These are phyloP conservation scores for Penicillium arizonense DNA, from an alignment of 495 filamentous ascomycete species.

Conservation along the genomic window DNA sequence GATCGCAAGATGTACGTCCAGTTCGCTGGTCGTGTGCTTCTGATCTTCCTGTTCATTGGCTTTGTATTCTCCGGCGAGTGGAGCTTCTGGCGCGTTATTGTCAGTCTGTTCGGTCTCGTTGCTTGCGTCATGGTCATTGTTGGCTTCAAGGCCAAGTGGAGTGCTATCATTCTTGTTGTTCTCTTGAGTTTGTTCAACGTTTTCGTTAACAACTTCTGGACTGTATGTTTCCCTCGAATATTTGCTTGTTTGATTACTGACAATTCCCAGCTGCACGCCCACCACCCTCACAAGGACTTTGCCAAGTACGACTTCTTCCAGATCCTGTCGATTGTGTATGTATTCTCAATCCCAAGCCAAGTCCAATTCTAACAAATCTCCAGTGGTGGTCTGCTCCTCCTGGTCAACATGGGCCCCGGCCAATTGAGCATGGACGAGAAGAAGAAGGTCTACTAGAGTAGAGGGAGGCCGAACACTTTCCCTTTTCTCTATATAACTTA, in stretches of 20 bases:
- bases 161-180: conserved; percentile 88
- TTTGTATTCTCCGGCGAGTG: conserved; percentile 95
- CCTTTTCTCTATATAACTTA: conserved; percentile 16
- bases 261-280: conserved; percentile 76
- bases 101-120: conserved; percentile 78
- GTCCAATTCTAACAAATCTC: conserved; percentile 14
- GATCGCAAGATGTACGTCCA: conserved; percentile 99
- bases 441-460: conserved; percentile 95
- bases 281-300: conserved; percentile 99
- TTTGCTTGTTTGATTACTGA: not conserved
- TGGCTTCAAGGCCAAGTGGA: conserved; percentile 99
- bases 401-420: conserved; percentile 97
- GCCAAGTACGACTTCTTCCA: conserved; percentile 99
- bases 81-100: conserved; percentile 79
- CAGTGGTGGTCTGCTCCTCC: conserved; percentile 84
- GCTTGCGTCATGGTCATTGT: conserved; percentile 99
- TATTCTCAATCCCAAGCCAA: conserved; percentile 6
- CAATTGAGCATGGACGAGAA: conserved; percentile 99
- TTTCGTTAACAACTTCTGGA: conserved; percentile 99
- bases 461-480: conserved; percentile 3
- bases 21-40: conserved; percentile 89
- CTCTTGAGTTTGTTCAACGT: conserved; percentile 96
- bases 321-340: conserved; percentile 95
- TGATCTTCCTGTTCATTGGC: conserved; percentile 95
- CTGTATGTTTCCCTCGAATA: conserved; percentile 61